Percentiles rank a stretch among this genome's conserved stretches.
phyloP scores from a whole-genome alignment of 768 basidiomycete genomes.

The Sporobolomyces pararoseus region DNA sequence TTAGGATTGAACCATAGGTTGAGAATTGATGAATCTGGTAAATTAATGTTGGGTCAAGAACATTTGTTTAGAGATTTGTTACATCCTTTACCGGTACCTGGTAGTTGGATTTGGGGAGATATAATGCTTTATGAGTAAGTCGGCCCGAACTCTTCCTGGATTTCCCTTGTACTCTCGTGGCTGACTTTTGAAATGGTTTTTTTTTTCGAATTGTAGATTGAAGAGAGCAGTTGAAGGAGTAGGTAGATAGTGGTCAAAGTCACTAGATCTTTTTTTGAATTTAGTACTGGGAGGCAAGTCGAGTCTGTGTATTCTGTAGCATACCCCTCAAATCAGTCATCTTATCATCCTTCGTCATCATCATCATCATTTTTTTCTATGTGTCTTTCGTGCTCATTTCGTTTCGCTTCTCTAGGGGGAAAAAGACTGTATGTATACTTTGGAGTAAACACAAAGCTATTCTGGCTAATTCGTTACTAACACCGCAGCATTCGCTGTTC shows the following conservation, averaged over 20 bases:
- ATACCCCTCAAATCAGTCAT: no score
- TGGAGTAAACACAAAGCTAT: no score
- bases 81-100: constrained; percentile 39
- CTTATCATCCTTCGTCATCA: no score
- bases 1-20: constrained; percentile 36
- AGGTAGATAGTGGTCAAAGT: not conserved
- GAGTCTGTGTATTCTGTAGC: not conserved
- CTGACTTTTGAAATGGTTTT: not conserved
- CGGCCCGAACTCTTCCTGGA: not conserved
- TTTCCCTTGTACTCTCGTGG: not conserved
- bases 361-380: no score
- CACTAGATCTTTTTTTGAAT: not conserved
- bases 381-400: no score
- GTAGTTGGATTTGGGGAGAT: constrained; percentile 39
- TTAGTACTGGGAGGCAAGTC: no score
- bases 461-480: no score
- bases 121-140: constrained; percentile 41
- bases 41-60: constrained; percentile 39
- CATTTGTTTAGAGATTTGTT: constrained; percentile 39
- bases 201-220: not conserved
- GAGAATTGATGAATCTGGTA: constrained; percentile 30
- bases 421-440: no score
- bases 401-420: no score
- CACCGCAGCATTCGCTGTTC: no score
- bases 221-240: constrained; percentile 3